Evolutionary conservation across 2,329 filamentous ascomycete genomes (phyloP), one percentile per base, ranked within the genome.

Genomic region (Magnaporthiopsis rhizophila): DNA sequence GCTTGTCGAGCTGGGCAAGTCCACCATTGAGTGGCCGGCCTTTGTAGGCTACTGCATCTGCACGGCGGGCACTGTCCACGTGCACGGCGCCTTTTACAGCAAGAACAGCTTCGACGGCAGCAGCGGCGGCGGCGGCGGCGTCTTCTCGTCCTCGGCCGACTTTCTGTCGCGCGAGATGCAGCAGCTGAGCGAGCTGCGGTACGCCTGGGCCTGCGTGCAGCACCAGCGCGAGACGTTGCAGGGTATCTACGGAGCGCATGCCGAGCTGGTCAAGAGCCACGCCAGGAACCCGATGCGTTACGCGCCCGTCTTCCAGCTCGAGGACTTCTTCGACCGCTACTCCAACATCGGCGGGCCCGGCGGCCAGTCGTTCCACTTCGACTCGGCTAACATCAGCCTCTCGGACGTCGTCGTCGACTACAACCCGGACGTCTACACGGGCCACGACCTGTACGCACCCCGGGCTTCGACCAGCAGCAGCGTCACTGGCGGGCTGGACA

Each of bases 301-400:
- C 69, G 88, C 88, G 0, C 88, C 90, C 0, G 89, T 91, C 1
- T 94, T 95, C 71, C 90, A 95, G 66, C 83, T 93, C 18, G 91
- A 95, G 68, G 90, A 95, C 72, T 96, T 96, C 74, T 93, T 95
- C 69, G 90, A 95, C 69, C 83, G 92, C 34, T 96, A 96, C 66
- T 76, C 78, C 0, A 84, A 82, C 65, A 80, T 86, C 59, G 79
- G 80, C 1, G 80, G 82, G 0, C 78, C 78, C 26, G 86, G 86
- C 0, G 88, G 87, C 0, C 81, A 86, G 65, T 79, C 82, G 0
- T 84, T 81, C 68, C 79, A 75, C 6, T 90, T 95, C 64, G 90
- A 95, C 69, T 86, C 89, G 1, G 87, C 89, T 1, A 90, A 92
- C 71, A 80, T 94, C 53, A 88, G 84, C 21, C 84, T 95, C 64